A percentile compares a stretch with the other conserved stretches of the same genome.
Conservation (phyloP, 192 early-diverging fungal genomes). For the Neocallimastix lanati region DNA sequence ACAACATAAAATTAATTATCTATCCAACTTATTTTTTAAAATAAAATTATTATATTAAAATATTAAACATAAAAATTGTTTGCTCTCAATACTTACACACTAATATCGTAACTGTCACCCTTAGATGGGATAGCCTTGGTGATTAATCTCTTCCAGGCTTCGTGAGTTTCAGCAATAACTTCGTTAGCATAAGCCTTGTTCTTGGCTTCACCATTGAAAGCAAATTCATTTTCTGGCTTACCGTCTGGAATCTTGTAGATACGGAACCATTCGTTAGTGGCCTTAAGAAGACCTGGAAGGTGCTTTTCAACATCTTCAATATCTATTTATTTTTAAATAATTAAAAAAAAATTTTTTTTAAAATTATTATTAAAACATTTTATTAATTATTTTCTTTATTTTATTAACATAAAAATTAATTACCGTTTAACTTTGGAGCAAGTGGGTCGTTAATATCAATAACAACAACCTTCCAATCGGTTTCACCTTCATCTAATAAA, state of each 20-base stretch:
- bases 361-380: too few relatives aligned
- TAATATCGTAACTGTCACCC: conserved; percentile 55
- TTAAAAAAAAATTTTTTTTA: too few relatives aligned
- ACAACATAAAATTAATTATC: too few relatives aligned
- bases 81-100: conserved; percentile 42
- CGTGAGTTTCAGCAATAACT: conserved; percentile 77
- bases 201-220: conserved; percentile 67
- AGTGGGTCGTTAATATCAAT: conserved; percentile 96
- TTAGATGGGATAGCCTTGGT: conserved; percentile 34
- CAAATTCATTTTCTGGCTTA: conserved; percentile 98
- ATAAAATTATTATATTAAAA: too few relatives aligned
- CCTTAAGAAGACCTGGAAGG: conserved; percentile 85
- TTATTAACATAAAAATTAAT: too few relatives aligned
- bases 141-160: conserved; percentile 81
- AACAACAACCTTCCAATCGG: conserved; percentile 98
- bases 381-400: too few relatives aligned
- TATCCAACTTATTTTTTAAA: too few relatives aligned
- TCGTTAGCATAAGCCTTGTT: conserved; percentile 71
- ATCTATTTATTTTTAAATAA: conserved; percentile 22
- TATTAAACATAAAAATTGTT: too few relatives aligned
- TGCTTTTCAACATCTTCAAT: conserved; percentile 97
- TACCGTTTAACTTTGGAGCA: conserved; percentile 84
- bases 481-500: conserved; percentile 95
- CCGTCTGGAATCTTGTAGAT: conserved; percentile 99
- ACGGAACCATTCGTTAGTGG: conserved; percentile 99